These are phyloP conservation scores for Pseudocercospora vitis DNA, from an alignment of 2,329 filamentous ascomycete species.

Conservation along the genomic window DNA sequence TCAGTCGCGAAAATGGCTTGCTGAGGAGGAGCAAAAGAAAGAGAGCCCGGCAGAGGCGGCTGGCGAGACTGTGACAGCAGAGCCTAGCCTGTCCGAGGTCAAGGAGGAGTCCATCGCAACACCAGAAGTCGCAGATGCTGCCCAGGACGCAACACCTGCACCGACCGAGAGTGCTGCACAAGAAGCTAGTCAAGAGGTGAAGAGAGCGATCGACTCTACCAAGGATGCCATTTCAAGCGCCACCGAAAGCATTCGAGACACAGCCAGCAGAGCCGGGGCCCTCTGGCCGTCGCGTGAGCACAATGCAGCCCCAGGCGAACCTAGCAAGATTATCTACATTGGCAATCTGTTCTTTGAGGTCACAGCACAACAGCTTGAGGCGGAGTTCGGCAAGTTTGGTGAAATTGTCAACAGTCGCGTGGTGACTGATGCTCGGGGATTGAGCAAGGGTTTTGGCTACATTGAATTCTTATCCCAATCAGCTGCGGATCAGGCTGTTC, in stretches of 20 bases:
- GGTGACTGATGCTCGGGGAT: conserved; percentile 60
- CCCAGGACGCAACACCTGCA: conserved; percentile 20
- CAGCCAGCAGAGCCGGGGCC: conserved; percentile 6
- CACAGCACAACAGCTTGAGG: conserved; percentile 59
- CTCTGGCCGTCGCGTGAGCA: neutral
- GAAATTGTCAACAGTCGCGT: conserved; percentile 55
- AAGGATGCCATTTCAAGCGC: conserved; percentile 19
- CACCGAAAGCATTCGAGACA: conserved; percentile 15
- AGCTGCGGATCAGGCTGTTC: conserved; percentile 57
- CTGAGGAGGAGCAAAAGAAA: conserved; percentile 42
- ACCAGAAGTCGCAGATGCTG: conserved; percentile 30
- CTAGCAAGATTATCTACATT: conserved; percentile 57
- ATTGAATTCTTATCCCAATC: conserved; percentile 58
- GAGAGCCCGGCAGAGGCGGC: conserved; percentile 28
- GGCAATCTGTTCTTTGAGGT: conserved; percentile 72
- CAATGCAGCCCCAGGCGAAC: conserved; percentile 22
- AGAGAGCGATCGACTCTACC: conserved; percentile 21
- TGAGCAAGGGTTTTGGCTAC: conserved; percentile 72
- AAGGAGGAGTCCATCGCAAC: conserved; percentile 29
- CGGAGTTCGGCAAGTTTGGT: conserved; percentile 61
- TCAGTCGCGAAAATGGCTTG: conserved; percentile 40
- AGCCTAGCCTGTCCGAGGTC: conserved; percentile 33
- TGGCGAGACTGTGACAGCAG: conserved; percentile 39
- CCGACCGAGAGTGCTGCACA: conserved; percentile 16
- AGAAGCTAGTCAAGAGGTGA: conserved; percentile 27